Conservation (phyloP, 75 land plant genomes). For the Pseudotsuga menziesii region DNA sequence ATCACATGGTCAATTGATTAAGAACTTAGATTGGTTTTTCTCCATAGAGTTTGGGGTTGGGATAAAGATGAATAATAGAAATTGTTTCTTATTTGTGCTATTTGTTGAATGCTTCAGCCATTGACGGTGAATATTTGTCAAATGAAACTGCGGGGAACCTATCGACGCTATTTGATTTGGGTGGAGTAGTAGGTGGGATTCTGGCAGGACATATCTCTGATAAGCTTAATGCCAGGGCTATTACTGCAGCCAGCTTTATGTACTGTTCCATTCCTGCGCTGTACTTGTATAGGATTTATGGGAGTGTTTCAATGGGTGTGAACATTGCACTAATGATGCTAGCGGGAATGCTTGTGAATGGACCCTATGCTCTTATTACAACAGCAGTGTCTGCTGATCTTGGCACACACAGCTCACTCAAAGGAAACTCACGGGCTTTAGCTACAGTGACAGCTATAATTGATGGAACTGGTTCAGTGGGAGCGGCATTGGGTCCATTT, state of each 20-base stretch:
- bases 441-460: slow-evolving; percentile 92
- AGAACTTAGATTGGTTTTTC: no score
- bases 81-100: no score
- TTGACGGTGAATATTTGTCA: slow-evolving; percentile 59
- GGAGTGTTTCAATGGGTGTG: slow-evolving; percentile 34
- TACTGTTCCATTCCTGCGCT: slow-evolving; percentile 65
- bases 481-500: slow-evolving; percentile 82
- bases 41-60: no score
- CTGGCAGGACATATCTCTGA: slow-evolving; percentile 77
- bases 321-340: slow-evolving; percentile 67
- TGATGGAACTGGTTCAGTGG: slow-evolving; percentile 87
- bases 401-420: slow-evolving; percentile 78
- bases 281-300: slow-evolving; percentile 52
- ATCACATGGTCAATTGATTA: no score
- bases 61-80: no score
- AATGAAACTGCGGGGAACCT: slow-evolving; percentile 68
- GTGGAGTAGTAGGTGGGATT: slow-evolving; percentile 80
- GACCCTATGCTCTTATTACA: slow-evolving; percentile 87
- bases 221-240: slow-evolving; percentile 67
- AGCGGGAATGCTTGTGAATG: slow-evolving; percentile 74
- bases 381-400: slow-evolving; percentile 93
- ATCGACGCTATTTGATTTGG: slow-evolving; percentile 79
- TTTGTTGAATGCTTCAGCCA: slow-evolving; percentile 27
- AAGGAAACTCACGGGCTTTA: slow-evolving; percentile 67
- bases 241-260: slow-evolving; percentile 58